Evolutionary conservation across 768 basidiomycete genomes (phyloP).

Genomic region (Amylocystis lapponica): DNA sequence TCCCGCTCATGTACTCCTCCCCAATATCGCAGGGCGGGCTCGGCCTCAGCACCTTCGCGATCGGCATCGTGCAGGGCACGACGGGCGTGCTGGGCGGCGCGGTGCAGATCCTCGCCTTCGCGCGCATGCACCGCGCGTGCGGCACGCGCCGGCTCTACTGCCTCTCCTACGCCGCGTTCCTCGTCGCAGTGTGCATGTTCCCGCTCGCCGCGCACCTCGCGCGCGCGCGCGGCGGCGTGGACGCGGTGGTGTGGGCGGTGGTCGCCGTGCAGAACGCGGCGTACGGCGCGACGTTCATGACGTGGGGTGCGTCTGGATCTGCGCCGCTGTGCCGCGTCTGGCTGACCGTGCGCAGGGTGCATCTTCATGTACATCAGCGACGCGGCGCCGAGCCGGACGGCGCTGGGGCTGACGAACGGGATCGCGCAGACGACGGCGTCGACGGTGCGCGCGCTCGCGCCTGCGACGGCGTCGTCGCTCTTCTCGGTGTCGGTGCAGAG

Average conservation of each 20-base stretch:
- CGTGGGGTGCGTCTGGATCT: slow-evolving; percentile 24
- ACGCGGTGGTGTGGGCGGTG: slow-evolving; percentile 20
- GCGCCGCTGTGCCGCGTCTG: slow-evolving; percentile 27
- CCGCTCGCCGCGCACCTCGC: slow-evolving; percentile 23
- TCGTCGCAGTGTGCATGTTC: slow-evolving; percentile 25
- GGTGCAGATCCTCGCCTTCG: slow-evolving; percentile 29
- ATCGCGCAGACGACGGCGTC: slow-evolving; percentile 47
- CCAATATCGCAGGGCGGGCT: slow-evolving; percentile 32
- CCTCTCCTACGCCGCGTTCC: slow-evolving; percentile 19
- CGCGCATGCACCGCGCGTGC: slow-evolving; percentile 17
- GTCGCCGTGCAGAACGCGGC: slow-evolving; percentile 22
- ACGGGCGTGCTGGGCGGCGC: slow-evolving; percentile 28
- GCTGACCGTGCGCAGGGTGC: slow-evolving; percentile 14
- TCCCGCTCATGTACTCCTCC: slow-evolving; percentile 36
- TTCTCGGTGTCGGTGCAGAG: slow-evolving; percentile 42
- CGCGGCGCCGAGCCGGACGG: slow-evolving; percentile 16
- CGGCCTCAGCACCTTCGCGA: slow-evolving; percentile 29
- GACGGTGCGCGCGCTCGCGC: slow-evolving; percentile 43
- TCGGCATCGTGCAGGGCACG: slow-evolving; percentile 31
- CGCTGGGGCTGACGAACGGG: slow-evolving; percentile 47
- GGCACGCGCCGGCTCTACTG: slow-evolving; percentile 27
- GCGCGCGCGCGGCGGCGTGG: slow-evolving; percentile 11
- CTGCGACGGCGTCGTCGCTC: slow-evolving; percentile 44
- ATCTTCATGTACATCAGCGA: slow-evolving; percentile 26
- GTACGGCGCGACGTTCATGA: slow-evolving; percentile 23